These are phyloP conservation scores for Trypanosomatidae sp. DNA, from an alignment of 208 protist genomes.

Conservation along the genomic window DNA sequence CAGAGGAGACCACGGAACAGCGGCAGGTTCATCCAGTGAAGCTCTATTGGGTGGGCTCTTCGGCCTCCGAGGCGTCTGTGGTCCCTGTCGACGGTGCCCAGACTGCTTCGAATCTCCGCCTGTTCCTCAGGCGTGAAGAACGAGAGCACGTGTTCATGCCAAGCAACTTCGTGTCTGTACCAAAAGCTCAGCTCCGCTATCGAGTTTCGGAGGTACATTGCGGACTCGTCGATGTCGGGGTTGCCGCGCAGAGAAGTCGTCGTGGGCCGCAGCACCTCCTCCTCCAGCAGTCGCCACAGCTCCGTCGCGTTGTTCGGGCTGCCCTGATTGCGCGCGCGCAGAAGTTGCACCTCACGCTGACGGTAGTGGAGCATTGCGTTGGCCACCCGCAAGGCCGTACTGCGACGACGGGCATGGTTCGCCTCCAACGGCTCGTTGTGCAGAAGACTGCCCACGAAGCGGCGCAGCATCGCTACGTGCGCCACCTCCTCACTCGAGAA, in stretches of 20 bases:
- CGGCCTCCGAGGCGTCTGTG: background rate
- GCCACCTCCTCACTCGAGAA: slow-evolving; percentile 26
- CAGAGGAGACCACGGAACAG: slow-evolving; percentile 65
- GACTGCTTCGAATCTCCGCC: slow-evolving; percentile 20
- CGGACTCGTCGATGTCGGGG: slow-evolving; percentile 3
- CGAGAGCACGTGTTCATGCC: slow-evolving; percentile 43
- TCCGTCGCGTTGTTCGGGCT: slow-evolving; percentile 14
- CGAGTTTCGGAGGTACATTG: slow-evolving; percentile 40
- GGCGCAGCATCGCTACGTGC: slow-evolving; percentile 31
- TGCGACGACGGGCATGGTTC: slow-evolving; percentile 26
- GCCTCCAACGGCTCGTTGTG: slow-evolving; percentile 28
- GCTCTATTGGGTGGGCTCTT: background rate
- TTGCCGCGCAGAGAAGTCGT: slow-evolving; percentile 7
- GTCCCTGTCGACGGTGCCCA: background rate
- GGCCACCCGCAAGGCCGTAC: slow-evolving; percentile 13
- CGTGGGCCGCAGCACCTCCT: slow-evolving; percentile 12
- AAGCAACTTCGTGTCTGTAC: slow-evolving; percentile 45
- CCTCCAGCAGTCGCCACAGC: slow-evolving; percentile 18
- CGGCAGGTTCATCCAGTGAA: slow-evolving; percentile 37
- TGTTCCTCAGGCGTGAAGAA: slow-evolving; percentile 30
- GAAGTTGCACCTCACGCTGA: slow-evolving; percentile 15
- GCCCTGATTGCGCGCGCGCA: slow-evolving; percentile 23
- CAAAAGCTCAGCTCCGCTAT: slow-evolving; percentile 50
- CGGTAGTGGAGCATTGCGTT: slow-evolving; percentile 12
- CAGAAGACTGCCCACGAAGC: slow-evolving; percentile 27